Evolutionary conservation across 2,329 filamentous ascomycete species (phyloP).

Genomic region (Pyricularia sp.): DNA sequence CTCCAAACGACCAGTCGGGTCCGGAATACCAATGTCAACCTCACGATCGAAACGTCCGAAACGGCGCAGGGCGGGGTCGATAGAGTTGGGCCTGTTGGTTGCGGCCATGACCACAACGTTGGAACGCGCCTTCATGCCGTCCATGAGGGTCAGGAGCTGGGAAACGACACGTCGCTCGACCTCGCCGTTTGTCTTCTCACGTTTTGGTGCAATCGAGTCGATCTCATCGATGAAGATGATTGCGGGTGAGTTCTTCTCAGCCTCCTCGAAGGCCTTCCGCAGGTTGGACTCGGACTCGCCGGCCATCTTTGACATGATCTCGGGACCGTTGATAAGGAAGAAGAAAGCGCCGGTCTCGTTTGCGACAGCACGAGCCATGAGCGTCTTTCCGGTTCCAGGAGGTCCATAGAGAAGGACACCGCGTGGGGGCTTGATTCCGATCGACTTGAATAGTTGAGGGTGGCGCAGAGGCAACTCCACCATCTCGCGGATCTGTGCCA

Average conservation of each 20-base stretch:
- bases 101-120: slow-evolving; percentile 99
- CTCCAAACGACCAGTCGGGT: slow-evolving; percentile 96
- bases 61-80: slow-evolving; percentile 92
- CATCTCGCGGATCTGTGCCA: slow-evolving; percentile 98
- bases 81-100: slow-evolving; percentile 97
- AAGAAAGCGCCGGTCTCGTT: slow-evolving; percentile 99
- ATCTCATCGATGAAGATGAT: slow-evolving; percentile 99
- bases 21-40: slow-evolving; percentile 95
- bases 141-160: slow-evolving; percentile 92
- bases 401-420: slow-evolving; percentile 96
- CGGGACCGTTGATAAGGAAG: slow-evolving; percentile 97
- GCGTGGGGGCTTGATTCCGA: slow-evolving; percentile 98
- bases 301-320: slow-evolving; percentile 99
- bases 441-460: slow-evolving; percentile 98
- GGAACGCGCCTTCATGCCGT: slow-evolving; percentile 98
- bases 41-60: slow-evolving; percentile 99
- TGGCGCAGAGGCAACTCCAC: slow-evolving; percentile 95
- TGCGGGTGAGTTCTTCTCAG: slow-evolving; percentile 97
- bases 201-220: slow-evolving; percentile 97
- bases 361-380: slow-evolving; percentile 97
- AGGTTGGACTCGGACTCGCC: slow-evolving; percentile 98
- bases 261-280: slow-evolving; percentile 98
- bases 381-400: slow-evolving; percentile 97
- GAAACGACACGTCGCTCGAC: slow-evolving; percentile 98
- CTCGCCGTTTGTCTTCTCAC: slow-evolving; percentile 99